Base-by-base conservation (phyloP, 2,329 filamentous ascomycete species). In the Sclerotinia glacialis region DNA sequence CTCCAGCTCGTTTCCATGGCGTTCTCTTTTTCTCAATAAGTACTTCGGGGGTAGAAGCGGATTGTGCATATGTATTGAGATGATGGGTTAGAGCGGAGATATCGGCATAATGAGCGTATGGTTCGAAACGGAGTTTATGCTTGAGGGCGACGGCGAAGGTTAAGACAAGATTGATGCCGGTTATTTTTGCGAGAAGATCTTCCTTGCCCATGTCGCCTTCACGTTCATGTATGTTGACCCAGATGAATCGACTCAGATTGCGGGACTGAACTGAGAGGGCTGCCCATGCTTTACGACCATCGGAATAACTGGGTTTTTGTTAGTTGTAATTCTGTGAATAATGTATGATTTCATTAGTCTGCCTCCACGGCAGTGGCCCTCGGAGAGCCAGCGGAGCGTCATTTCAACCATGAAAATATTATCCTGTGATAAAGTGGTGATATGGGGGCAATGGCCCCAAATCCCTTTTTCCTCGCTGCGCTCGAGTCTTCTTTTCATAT, bases 101-200 rank as follows among this genome's bases (percentile, higher is more conserved):
- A 73, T 95, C 92, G 1, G 88, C 84, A 76, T 95, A 94, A 64
- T 89, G 85, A 44, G 88, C 86, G 72, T 90, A 91, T 1, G 92
- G 91, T 76, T 96, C 91, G 76, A 94, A 94, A 42, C 92, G 90
- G 42, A 96, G 84, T 73, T 87, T 89, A 78, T 95, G 92, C 79
- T 94, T 94, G 67, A 96, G 81, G 1, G 92, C 80, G 23, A 91
- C 82, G n/a, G 90, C 84, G 72, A 91, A 95, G 2, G 91, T 89
- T 37, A 92, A 84, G 69, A 95, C 83, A 8, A 95, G 82, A 76
- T 95, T 94, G 77, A 95, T 85, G 8, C 87, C 72, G 11, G 70
- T 73, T 26, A 92, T 75, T 78, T 94, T 94, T 65, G 81, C 83
- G 16, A 95, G 81, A 1, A 93, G 74, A 70, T 89, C 87, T 53